phyloP scores from a whole-genome alignment of 371 early-diverging fungal genomes.

The Dinochytrium kinnereticum region DNA sequence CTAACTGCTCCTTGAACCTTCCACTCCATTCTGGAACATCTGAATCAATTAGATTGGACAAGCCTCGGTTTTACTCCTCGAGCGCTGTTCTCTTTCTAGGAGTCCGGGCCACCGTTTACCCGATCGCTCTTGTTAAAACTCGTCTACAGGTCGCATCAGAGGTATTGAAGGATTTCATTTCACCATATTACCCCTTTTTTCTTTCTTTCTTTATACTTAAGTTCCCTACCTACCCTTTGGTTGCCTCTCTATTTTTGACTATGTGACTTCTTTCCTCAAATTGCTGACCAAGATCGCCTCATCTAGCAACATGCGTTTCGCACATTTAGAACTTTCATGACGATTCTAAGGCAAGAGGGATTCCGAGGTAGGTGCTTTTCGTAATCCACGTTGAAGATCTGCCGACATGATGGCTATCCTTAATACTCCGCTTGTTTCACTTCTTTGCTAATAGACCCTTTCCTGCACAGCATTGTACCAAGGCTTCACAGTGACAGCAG shows the following conservation, averaged over 20 bases:
- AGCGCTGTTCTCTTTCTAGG: slow-evolving; percentile 25
- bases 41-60: slow-evolving; percentile 24
- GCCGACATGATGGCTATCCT: no score
- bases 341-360: slow-evolving; percentile 27
- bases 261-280: no score
- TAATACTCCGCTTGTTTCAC: no score
- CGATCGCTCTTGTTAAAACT: slow-evolving; percentile 33
- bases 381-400: no score
- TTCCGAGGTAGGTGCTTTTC: slow-evolving; percentile 15
- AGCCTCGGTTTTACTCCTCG: slow-evolving; percentile 24
- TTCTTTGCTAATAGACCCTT: no score
- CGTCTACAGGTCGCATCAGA: slow-evolving; percentile 29
- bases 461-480: slow-evolving; percentile 30
- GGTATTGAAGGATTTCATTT: background rate
- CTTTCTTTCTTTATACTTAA: no score
- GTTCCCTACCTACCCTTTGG: no score
- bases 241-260: no score
- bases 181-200: no score
- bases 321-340: slow-evolving; percentile 17
- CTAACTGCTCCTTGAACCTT: no score
- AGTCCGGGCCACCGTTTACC: slow-evolving; percentile 26
- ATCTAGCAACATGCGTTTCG: slow-evolving; percentile 10
- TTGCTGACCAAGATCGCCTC: background rate
- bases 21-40: no score
- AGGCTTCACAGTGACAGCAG: slow-evolving; percentile 32